Conservation (phyloP, 148 eudicot genomes). For the Salicornia ramosissima region DNA sequence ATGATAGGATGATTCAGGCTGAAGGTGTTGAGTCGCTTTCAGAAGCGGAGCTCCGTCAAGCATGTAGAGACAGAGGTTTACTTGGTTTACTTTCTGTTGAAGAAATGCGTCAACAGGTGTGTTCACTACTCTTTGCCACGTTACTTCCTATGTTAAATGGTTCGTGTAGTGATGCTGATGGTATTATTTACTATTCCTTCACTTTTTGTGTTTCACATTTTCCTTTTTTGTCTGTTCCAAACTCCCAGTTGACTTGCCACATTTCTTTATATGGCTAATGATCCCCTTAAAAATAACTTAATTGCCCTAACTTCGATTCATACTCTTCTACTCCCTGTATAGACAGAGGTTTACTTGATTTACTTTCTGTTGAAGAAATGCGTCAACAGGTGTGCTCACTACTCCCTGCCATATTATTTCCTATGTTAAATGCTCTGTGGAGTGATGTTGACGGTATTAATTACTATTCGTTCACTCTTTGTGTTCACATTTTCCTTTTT, state of each 20-base stretch:
- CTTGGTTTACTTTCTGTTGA: conserved; percentile 64
- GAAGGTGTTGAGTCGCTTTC: conserved; percentile 87
- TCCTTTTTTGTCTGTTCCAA: too few species aligned
- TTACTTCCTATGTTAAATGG: background rate
- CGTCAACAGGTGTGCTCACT: conserved; percentile 56
- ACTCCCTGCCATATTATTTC: background rate
- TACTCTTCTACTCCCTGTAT: too few species aligned
- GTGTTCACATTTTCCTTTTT: too few species aligned
- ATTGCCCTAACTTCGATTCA: too few species aligned
- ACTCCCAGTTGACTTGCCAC: too few species aligned
- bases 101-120: conserved; percentile 86
- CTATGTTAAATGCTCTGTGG: background rate
- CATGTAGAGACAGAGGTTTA: conserved; percentile 77
- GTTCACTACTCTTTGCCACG: conserved; percentile 3
- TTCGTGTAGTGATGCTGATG: conserved; percentile 1
- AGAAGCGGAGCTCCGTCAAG: conserved; percentile 82
- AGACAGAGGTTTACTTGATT: conserved; percentile 72
- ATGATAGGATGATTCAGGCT: conserved; percentile 71
- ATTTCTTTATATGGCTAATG: too few species aligned
- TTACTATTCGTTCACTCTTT: background rate
- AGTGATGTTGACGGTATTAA: background rate
- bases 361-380: conserved; percentile 75
- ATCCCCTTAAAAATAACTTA: too few species aligned
- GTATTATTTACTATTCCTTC: background rate
- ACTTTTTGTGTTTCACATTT: too few species aligned